Base-by-base conservation (phyloP, 495 filamentous ascomycete genomes). In the Bacidia rubella region DNA sequence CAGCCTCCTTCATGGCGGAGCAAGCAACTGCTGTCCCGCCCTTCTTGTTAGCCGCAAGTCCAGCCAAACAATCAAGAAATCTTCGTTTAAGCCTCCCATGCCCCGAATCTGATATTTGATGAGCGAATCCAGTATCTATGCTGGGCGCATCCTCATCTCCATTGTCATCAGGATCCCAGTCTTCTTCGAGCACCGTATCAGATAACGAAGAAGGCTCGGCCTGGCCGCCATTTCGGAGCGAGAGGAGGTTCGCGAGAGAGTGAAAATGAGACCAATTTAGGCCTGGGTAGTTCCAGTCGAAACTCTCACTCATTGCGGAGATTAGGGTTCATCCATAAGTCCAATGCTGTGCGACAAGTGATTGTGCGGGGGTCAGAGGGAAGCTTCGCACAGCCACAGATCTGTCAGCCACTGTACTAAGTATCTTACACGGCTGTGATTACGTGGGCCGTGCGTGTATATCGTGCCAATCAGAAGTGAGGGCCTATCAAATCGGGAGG, bases 221-320 rank as follows among this genome's bases (percentile, higher is more conserved):
- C 60, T 63, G 60, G 39, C 60, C 60, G 47, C 60, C 60, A 54
- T 61, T 62, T 62, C 60, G 60, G 56, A 63, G 60, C 26, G 59
- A 58, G 53, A 63, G 60, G 57, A 63, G 60, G 47, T 63, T 63
- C 5, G 59, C 59, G 49, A 63, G 60, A 57, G 60, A 50, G 50
- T 63, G 43, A 38, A 63, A 63, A 62, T 59, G 60, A 59, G 59
- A 54, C 52, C 51, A 54, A 49, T 56, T 62, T 40, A 63, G 60
- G 49, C 56, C 60, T 57, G 60, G 60, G 46, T 59, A 54, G 47
- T 56, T 62, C 60, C 60, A 63, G 60, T 63, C 56, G 56, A 63
- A 63, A 42, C 48, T 58, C 60, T 61, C 60, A 57, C 56, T 59
- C 60, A 63, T 63, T 49, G 53, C 60, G 54, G 51, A 32, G 51